These are phyloP conservation scores for Lichtheimia corymbifera DNA, from an alignment of 371 early-diverging fungal genomes.

Conservation along the genomic window DNA sequence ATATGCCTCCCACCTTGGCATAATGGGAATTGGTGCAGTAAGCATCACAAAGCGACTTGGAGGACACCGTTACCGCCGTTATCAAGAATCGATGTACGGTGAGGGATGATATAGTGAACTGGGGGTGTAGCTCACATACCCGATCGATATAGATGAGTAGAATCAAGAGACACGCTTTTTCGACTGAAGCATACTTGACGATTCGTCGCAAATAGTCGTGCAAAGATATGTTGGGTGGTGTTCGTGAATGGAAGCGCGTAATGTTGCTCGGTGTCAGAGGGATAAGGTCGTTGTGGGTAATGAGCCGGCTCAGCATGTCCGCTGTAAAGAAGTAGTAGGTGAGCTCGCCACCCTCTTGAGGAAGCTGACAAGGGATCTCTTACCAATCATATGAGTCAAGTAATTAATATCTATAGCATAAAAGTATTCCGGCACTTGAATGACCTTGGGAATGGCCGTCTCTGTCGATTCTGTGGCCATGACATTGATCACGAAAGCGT, in stretches of 20 bases:
- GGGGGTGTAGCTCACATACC: conserved; percentile 72
- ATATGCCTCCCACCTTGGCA: conserved; percentile 94
- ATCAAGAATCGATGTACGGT: conserved; percentile 96
- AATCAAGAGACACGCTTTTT: conserved; percentile 83
- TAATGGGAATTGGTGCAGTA: conserved; percentile 89
- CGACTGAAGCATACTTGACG: conserved; percentile 88
- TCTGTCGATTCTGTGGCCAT: conserved; percentile 16
- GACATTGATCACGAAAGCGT: conserved; percentile 16
- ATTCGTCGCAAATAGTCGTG: conserved; percentile 82
- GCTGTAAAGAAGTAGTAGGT: conserved; percentile 39
- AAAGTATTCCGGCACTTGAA: conserved; percentile 68
- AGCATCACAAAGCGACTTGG: conserved; percentile 86
- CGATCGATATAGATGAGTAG: conserved; percentile 94
- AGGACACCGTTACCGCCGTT: conserved; percentile 85
- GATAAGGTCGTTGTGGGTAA: conserved; percentile 87
- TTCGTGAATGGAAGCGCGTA: conserved; percentile 95
- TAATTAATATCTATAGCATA: conserved; percentile 72
- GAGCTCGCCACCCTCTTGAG: too few relatives aligned
- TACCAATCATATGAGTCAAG: conserved; percentile 78
- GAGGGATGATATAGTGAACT: conserved; percentile 90
- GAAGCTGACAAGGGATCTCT: conserved; percentile 4
- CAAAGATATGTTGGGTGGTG: conserved; percentile 87
- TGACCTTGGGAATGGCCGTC: conserved; percentile 12
- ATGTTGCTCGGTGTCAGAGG: conserved; percentile 77
- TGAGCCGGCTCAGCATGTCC: conserved; percentile 76